phyloP scores from a whole-genome alignment of 169 alveolate genomes.

The Besnoitia besnoiti region DNA sequence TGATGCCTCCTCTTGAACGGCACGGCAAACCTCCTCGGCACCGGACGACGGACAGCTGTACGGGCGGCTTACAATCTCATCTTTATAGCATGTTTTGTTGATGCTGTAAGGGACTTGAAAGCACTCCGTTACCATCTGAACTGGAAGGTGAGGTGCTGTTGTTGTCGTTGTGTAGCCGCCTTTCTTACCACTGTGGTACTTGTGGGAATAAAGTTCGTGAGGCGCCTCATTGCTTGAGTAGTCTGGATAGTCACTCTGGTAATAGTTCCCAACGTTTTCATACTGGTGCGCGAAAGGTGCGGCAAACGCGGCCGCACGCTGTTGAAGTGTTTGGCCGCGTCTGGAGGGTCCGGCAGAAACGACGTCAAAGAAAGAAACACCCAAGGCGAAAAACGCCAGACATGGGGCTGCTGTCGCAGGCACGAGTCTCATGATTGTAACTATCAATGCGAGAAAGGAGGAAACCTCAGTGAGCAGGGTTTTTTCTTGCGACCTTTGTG shows the following conservation, averaged over 20 bases:
- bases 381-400: not conserved
- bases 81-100: constrained; percentile 60
- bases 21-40: constrained; percentile 48
- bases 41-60: constrained; percentile 53
- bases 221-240: not conserved
- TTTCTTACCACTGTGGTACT: constrained; percentile 11
- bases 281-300: not conserved
- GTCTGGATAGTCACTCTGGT: not conserved
- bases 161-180: constrained; percentile 37
- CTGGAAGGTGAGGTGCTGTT: constrained; percentile 25
- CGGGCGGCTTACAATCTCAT: constrained; percentile 55
- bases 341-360: not conserved
- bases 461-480: not conserved
- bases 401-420: not conserved
- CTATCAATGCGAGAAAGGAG: not conserved
- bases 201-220: not conserved
- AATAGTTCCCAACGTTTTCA: not conserved
- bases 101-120: constrained; percentile 63
- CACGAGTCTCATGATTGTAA: not conserved
- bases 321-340: not conserved
- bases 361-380: not conserved
- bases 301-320: not conserved
- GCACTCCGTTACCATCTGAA: constrained; percentile 53
- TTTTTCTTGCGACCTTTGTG: not conserved
- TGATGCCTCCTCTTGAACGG: constrained; percentile 31